phyloP scores from a whole-genome alignment of 805 yeast genomes.

The Wickerhamomyces alni region DNA sequence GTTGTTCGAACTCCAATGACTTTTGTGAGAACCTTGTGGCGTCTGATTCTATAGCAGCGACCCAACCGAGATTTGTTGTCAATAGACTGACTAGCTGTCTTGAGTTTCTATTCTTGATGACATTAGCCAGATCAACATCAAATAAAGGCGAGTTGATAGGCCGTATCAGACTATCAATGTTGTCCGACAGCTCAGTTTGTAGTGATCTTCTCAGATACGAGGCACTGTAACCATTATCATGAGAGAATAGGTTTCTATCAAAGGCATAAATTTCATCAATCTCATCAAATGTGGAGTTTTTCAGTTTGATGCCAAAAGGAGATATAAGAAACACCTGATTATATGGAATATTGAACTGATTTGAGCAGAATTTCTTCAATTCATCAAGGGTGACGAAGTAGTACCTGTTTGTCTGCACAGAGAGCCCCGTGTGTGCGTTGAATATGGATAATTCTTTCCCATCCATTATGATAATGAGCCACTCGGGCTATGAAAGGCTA shows the following conservation, averaged over 20 bases:
- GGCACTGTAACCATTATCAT: conserved; percentile 15
- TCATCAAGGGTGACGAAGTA: conserved; percentile 36
- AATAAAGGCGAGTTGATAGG: conserved; percentile 33
- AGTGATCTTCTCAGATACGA: conserved; percentile 13
- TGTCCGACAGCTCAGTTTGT: conserved; percentile 2
- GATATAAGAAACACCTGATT: conserved; percentile 47
- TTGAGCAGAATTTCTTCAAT: conserved; percentile 34
- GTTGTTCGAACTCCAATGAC: conserved; percentile 25
- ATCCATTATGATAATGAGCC: conserved; percentile 4
- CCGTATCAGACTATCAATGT: conserved; percentile 19
- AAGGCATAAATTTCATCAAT: conserved; percentile 52
- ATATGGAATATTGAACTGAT: conserved; percentile 34
- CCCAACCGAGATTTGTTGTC: conserved; percentile 47
- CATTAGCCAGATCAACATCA: conserved; percentile 20
- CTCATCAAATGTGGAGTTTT: conserved; percentile 36
- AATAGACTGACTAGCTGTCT: conserved; percentile 26
- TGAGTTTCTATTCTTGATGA: conserved; percentile 14
- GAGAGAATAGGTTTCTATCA: conserved; percentile 53
- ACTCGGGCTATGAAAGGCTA: too few species aligned
- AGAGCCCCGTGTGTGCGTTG: conserved; percentile 41
- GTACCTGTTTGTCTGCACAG: conserved; percentile 29
- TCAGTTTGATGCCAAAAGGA: conserved; percentile 59
- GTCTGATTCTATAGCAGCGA: conserved; percentile 39
- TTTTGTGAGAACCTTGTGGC: conserved; percentile 28
- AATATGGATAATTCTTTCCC: conserved; percentile 10